Base-by-base conservation (phyloP, 371 early-diverging fungal genomes). In the Furculomyces boomerangus region DNA sequence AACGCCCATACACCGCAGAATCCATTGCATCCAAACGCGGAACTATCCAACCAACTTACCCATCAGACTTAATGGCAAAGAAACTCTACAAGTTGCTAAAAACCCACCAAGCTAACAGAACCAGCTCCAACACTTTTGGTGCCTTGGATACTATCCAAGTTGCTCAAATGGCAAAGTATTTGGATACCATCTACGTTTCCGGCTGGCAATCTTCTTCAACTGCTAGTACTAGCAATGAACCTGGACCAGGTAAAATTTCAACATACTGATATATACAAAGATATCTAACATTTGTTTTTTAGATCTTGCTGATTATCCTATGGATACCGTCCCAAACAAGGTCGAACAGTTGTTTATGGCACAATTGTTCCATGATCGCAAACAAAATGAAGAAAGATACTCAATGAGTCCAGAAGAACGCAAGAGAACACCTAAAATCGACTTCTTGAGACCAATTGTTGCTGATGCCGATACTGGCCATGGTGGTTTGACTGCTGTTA, bases 151-250 rank as follows among this genome's bases (percentile, higher is more conserved):
- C 93, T 37, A 80, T 93, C 59, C 93, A 91, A 74, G 90, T 93
- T 37, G 79, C 87, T 30, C 95, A 93, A 72, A 96, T 96, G 97
- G 91, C 88, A 52, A 88, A 92, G 71, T 90, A 93, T 71, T 74
- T 95, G 55, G 95, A 97, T 61, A 94, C 97, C 28, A 86, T 95
- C 61, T 96, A 96, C 69, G 95, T 96, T 13, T 90, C 90, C 16
- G 95, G 97, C 18, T 96, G 97, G 97, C 95, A 96, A 65, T 93
- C 87, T 61, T 93, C 94, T 31, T 93, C 95, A 25, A 96, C 95
- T 30, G 97, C 97, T 54, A 90, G 91, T 46, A 77, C 89, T 59
- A 82, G 87, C 65, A 94, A 97, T 75, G 97, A 97, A 74, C 97
- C 97, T 56, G 97, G 97, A 24, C 97, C 95, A 32, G 52, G 52